Conservation (phyloP, 768 basidiomycete species). For the Boletus vinaceobasis region DNA sequence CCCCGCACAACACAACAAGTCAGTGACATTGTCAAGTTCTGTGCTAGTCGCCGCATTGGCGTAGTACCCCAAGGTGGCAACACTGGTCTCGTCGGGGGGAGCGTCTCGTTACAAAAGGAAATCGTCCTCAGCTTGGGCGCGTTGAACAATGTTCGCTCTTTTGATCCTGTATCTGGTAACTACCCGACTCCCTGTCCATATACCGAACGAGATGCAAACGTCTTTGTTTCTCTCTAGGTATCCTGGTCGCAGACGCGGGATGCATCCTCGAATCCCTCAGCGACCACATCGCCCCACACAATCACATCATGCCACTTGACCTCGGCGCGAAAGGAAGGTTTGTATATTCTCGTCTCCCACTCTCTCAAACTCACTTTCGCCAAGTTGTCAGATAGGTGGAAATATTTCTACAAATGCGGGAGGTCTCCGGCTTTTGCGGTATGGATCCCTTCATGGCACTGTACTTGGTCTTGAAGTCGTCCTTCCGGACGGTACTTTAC, state of each 20-base stretch:
- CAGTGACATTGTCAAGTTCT: conserved; percentile 83
- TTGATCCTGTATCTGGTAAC: conserved; percentile 79
- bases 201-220: conserved; percentile 2
- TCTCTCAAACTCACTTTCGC: neutral
- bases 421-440: conserved; percentile 89
- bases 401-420: conserved; percentile 98
- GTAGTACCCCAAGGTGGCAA: conserved; percentile 98
- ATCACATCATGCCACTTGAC: conserved; percentile 96
- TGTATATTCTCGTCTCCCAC: conserved; percentile 12
- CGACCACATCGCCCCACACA: conserved; percentile 78
- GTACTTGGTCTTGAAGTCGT: conserved; percentile 97
- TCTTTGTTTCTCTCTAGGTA: conserved; percentile 47
- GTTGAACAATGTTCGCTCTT: conserved; percentile 77
- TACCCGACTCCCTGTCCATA: neutral
- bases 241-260: conserved; percentile 91
- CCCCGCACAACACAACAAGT: conserved; percentile 88
- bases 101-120: conserved; percentile 86
- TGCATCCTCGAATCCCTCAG: conserved; percentile 88
- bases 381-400: conserved; percentile 94
- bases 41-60: conserved; percentile 75
- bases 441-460: conserved; percentile 91
- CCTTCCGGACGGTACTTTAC: conserved; percentile 86
- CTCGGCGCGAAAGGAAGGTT: conserved; percentile 95
- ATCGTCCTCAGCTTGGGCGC: conserved; percentile 80
- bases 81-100: conserved; percentile 95